A percentile compares a stretch with the other conserved stretches of the same genome.
phyloP scores from a whole-genome alignment of 169 alveolate genomes.

The Plasmodium yoelii region DNA sequence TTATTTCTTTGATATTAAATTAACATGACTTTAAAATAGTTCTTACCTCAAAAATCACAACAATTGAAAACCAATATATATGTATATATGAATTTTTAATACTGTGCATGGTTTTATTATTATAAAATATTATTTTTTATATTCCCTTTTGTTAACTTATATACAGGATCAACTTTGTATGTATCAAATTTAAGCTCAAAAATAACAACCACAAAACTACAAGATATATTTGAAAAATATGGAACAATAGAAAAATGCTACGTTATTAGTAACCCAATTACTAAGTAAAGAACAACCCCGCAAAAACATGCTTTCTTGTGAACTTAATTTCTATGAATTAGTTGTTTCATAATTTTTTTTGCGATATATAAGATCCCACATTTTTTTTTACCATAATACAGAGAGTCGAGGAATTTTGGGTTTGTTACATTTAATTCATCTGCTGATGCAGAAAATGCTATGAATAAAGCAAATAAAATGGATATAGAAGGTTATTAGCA shows the following conservation, averaged over 20 bases:
- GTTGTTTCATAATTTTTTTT: too few relatives aligned
- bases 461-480: conserved; percentile 71
- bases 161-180: conserved; percentile 63
- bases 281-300: conserved; percentile 19
- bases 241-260: conserved; percentile 72
- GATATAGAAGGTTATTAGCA: conserved; percentile 70
- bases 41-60: too few relatives aligned
- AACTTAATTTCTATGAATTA: background rate
- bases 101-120: too few relatives aligned
- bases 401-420: conserved; percentile 76
- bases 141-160: too few relatives aligned
- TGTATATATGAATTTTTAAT: too few relatives aligned
- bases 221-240: conserved; percentile 69
- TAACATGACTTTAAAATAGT: too few relatives aligned
- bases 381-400: conserved; percentile 3
- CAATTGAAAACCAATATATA: too few relatives aligned
- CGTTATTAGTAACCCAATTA: conserved; percentile 73
- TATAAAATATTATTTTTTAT: too few relatives aligned
- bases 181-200: conserved; percentile 74
- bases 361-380: background rate
- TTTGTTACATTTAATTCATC: conserved; percentile 63
- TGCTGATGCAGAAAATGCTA: conserved; percentile 62
- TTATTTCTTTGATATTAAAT: too few relatives aligned
- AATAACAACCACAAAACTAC: conserved; percentile 69
- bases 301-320: background rate